A percentile compares a stretch with the other conserved stretches of the same genome.
These are phyloP conservation scores for Lobosporangium transversale DNA, from an alignment of 192 early-diverging fungal genomes.

Conservation along the genomic window DNA sequence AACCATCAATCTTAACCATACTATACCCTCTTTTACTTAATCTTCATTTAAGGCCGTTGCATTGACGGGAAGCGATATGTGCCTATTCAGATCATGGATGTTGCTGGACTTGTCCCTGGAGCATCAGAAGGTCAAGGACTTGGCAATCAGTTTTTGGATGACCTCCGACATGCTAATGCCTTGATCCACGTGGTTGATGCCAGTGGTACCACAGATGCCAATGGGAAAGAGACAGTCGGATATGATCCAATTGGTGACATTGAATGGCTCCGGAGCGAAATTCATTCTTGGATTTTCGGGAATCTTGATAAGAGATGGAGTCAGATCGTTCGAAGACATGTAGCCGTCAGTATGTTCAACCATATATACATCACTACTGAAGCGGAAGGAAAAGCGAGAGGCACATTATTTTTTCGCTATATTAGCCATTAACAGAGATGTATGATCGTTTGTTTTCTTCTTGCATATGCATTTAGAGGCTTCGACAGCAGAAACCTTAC, in stretches of 20 bases:
- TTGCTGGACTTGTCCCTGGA: constrained; percentile 86
- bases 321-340: constrained; percentile 72
- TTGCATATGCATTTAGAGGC: constrained; percentile 49
- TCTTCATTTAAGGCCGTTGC: constrained; percentile 77
- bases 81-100: constrained; percentile 81
- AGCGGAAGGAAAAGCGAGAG: too few species aligned
- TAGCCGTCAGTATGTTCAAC: constrained; percentile 58
- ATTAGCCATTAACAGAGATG: too few species aligned
- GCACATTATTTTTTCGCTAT: too few species aligned
- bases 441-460: too few species aligned
- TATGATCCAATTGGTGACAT: constrained; percentile 89
- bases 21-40: too few species aligned
- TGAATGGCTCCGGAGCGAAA: constrained; percentile 80
- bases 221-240: constrained; percentile 78
- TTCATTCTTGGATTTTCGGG: constrained; percentile 78
- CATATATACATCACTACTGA: neutral
- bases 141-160: constrained; percentile 86
- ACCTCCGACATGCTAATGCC: constrained; percentile 78
- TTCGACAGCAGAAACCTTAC: constrained; percentile 64
- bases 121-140: constrained; percentile 78
- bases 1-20: too few species aligned
- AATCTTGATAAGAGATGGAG: constrained; percentile 78
- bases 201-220: constrained; percentile 82
- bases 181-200: constrained; percentile 89
- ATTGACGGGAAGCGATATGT: constrained; percentile 69